A percentile compares a stretch with the other conserved stretches of the same genome.
Evolutionary conservation across 1,139 yeast genomes (phyloP).

Genomic region (Taiozyma sp.): DNA sequence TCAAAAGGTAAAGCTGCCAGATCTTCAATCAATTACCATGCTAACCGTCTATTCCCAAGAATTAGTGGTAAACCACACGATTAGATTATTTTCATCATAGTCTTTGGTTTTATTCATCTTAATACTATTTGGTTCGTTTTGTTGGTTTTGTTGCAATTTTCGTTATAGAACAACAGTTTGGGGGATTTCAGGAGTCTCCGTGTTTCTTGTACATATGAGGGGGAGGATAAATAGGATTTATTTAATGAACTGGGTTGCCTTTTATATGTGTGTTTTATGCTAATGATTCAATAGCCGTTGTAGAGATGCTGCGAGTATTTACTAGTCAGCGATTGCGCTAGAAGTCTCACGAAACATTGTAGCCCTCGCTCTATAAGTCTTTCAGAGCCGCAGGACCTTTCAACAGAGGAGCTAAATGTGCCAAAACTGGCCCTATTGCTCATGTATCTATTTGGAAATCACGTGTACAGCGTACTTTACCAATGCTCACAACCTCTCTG

Average conservation of each 20-base stretch:
- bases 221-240: background rate
- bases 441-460: background rate
- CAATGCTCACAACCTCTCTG: background rate
- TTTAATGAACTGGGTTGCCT: background rate
- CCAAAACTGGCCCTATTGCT: too few relatives aligned
- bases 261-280: background rate
- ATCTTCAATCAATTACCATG: conserved; percentile 76
- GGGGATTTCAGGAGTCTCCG: background rate
- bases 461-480: background rate
- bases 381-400: too few relatives aligned
- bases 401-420: too few relatives aligned
- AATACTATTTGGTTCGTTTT: background rate
- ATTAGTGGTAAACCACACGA: conserved; percentile 75
- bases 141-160: background rate
- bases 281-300: background rate
- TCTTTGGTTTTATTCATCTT: background rate
- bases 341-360: too few relatives aligned
- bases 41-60: conserved; percentile 74
- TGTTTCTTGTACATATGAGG: background rate
- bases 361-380: too few relatives aligned
- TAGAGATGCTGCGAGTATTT: background rate
- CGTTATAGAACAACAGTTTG: background rate
- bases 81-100: conserved; percentile 25
- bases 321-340: too few relatives aligned
- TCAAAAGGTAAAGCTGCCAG: conserved; percentile 38